These are phyloP conservation scores for Taphrina wiesneri DNA, from an alignment of 1,139 yeast genomes.

Conservation along the genomic window DNA sequence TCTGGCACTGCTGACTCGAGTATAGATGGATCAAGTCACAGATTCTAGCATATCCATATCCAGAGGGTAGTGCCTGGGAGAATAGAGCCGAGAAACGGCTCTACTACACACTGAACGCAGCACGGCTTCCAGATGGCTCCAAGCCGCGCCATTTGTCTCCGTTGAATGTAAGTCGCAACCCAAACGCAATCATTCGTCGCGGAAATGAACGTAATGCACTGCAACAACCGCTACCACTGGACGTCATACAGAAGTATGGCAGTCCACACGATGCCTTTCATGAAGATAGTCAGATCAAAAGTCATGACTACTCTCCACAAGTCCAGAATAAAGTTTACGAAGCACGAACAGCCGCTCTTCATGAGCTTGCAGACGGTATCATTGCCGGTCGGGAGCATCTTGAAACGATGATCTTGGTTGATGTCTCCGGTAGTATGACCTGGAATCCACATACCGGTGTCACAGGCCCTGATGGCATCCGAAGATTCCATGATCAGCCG, in stretches of 20 bases:
- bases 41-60: constrained; percentile 8
- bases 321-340: constrained; percentile 8
- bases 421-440: constrained; percentile 3
- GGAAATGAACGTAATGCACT: constrained; percentile 7
- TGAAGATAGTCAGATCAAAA: constrained; percentile 8
- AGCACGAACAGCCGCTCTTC: constrained; percentile 14
- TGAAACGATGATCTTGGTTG: constrained; percentile 10
- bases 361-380: constrained; percentile 12
- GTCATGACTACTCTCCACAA: constrained; percentile 17
- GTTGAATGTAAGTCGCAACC: background rate
- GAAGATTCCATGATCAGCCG: constrained; percentile 15
- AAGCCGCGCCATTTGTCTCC: constrained; percentile 1
- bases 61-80: constrained; percentile 13
- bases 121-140: constrained; percentile 7
- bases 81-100: constrained; percentile 15
- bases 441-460: constrained; percentile 13
- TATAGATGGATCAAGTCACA: background rate
- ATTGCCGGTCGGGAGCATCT: constrained; percentile 11
- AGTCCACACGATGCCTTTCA: constrained; percentile 12
- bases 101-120: constrained; percentile 11
- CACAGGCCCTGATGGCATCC: constrained; percentile 5
- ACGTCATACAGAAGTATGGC: constrained; percentile 6
- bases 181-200: background rate
- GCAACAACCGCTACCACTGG: constrained; percentile 7
- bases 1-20: background rate